Percentiles rank a stretch among this genome's conserved stretches.
These are phyloP conservation scores for Lactarius hengduanensis DNA, from an alignment of 768 basidiomycete species.

Conservation along the genomic window DNA sequence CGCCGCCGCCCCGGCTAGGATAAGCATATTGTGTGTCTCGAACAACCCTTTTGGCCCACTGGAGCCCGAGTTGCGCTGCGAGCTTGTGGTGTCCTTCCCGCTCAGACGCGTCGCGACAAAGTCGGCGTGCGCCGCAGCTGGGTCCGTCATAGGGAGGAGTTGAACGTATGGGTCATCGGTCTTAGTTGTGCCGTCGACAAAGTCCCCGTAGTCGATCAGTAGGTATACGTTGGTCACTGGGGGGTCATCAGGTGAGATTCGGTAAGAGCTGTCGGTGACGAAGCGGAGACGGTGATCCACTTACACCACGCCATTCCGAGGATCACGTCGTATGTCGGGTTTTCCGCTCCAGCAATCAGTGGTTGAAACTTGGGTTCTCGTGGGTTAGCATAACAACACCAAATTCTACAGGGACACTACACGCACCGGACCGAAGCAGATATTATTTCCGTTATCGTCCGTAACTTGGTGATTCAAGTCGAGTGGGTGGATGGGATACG, in stretches of 20 bases:
- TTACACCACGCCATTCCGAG: conserved; percentile 71
- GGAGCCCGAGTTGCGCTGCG: background rate
- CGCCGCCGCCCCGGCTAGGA: background rate
- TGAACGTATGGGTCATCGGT: conserved; percentile 57
- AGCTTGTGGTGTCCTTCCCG: conserved; percentile 6
- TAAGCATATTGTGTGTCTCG: conserved; percentile 8
- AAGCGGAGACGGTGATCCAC: conserved; percentile 30
- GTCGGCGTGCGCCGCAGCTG: conserved; percentile 10
- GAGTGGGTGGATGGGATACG: conserved; percentile 63
- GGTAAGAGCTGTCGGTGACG: background rate
- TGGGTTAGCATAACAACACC: background rate
- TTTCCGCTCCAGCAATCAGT: conserved; percentile 50
- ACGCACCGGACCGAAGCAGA: conserved; percentile 39
- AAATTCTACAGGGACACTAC: background rate
- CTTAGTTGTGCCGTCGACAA: conserved; percentile 43
- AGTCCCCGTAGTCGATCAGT: conserved; percentile 62
- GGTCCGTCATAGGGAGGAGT: conserved; percentile 52
- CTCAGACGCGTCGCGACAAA: conserved; percentile 18
- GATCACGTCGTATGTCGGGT: conserved; percentile 58
- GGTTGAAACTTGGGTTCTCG: conserved; percentile 58
- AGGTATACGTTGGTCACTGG: conserved; percentile 66
- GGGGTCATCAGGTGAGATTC: background rate
- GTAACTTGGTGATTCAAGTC: conserved; percentile 47
- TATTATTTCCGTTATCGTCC: conserved; percentile 30
- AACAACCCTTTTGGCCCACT: background rate